phyloP scores from a whole-genome alignment of 306 rosid genomes.

The Castanea crenata region DNA sequence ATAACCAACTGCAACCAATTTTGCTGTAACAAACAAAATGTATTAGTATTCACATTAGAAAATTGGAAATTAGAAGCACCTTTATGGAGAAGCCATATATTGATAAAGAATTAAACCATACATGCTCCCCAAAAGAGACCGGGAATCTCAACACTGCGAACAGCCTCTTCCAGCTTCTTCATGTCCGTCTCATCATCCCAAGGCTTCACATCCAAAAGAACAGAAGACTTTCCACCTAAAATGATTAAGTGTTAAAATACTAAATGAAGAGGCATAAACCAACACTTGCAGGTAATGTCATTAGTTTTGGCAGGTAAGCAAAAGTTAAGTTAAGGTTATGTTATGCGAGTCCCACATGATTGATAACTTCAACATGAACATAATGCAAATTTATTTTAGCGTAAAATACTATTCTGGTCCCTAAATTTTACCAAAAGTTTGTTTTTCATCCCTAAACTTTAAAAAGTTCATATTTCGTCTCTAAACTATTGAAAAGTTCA shows the following conservation, averaged over 20 bases:
- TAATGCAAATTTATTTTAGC: background rate
- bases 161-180: conserved; percentile 92
- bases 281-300: background rate
- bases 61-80: background rate
- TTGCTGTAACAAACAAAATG: conserved; percentile 50
- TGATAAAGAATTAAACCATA: conserved; percentile 26
- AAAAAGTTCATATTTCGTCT: too few relatives aligned
- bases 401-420: too few relatives aligned
- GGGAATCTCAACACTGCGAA: conserved; percentile 62
- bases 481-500: too few relatives aligned
- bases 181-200: conserved; percentile 97
- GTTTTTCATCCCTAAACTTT: too few relatives aligned
- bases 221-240: conserved; percentile 85
- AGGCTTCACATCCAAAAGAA: conserved; percentile 87
- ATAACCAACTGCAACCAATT: conserved; percentile 78
- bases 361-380: background rate
- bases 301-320: background rate
- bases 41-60: background rate
- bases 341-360: background rate
- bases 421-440: too few relatives aligned
- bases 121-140: conserved; percentile 95
- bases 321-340: background rate
- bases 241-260: background rate
- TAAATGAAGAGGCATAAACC: background rate
- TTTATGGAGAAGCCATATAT: background rate